A percentile compares a stretch with the other conserved stretches of the same genome.
These are phyloP conservation scores for Penicillium hesseltinei DNA, from an alignment of 2,329 filamentous ascomycete species.

Conservation along the genomic window DNA sequence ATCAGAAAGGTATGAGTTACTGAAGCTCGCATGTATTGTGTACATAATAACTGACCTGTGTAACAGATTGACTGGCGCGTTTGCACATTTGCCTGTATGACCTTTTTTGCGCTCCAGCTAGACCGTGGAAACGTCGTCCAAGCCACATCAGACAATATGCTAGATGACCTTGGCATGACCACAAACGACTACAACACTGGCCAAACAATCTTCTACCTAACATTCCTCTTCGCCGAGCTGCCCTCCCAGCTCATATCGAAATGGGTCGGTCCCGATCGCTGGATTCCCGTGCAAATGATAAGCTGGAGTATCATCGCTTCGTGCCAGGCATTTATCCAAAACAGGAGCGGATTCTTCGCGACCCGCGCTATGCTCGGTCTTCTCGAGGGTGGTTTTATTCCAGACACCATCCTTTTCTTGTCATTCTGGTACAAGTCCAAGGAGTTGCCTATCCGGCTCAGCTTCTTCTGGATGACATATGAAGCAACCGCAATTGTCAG, in stretches of 20 bases:
- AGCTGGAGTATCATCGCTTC: constrained; percentile 56
- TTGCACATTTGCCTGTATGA: constrained; percentile 51
- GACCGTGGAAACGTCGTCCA: constrained; percentile 63
- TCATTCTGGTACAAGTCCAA: constrained; percentile 73
- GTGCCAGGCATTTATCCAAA: constrained; percentile 52
- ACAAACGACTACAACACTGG: constrained; percentile 48
- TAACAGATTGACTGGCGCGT: constrained; percentile 43
- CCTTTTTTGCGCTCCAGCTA: constrained; percentile 64
- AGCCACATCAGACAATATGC: constrained; percentile 61
- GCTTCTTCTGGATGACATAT: constrained; percentile 69
- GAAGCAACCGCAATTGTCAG: constrained; percentile 47
- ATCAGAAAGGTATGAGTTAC: constrained; percentile 34
- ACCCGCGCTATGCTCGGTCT: constrained; percentile 50
- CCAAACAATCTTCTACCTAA: constrained; percentile 40
- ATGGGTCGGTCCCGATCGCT: constrained; percentile 58
- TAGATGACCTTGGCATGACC: constrained; percentile 51
- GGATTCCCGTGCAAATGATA: constrained; percentile 60
- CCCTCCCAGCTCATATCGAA: constrained; percentile 62
- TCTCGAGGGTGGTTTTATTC: constrained; percentile 55
- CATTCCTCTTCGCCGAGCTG: constrained; percentile 51
- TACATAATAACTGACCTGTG: neutral
- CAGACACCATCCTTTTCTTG: constrained; percentile 55
- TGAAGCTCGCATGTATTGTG: neutral
- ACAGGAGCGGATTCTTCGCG: constrained; percentile 42
- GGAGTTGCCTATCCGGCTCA: constrained; percentile 66